Base-by-base conservation (phyloP, 257 asterid genomes). In the Gentiana macrophylla region DNA sequence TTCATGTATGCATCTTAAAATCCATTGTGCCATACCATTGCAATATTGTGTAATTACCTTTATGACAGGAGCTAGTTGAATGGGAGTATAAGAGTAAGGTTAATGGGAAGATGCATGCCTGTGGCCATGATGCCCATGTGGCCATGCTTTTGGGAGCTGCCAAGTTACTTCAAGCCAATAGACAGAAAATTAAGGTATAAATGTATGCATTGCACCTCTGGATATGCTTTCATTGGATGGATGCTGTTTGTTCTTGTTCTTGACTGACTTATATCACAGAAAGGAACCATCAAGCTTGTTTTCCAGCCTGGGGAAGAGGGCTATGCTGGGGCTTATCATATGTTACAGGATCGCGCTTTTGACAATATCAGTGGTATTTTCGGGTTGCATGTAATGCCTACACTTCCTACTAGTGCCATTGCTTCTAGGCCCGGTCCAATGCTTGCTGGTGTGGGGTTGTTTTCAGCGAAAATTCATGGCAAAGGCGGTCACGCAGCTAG, bases 301-400 rank as follows among this genome's bases (percentile, higher is more conserved):
- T 86, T 86, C 76, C 95, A 86, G 69, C 95, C 95, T 48, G 94
- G 68, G 46, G 94, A 83, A 83, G 95, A 86, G 73, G 94, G 94
- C 36, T 49, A 47, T 61, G 85, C 82, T 4, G 95, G 95, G 10
- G 91, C 94, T 45, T 61, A 74, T 35, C 58, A 73, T 46, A 74
- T 86, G 84, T 61, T 83, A 59, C 67, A 77, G 54, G 77, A 79
- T 32, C 91, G 94, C 57, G 91, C 86, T 49, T 68, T 86, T 32
- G 85, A 86, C 32, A 82, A 80, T 50, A 62, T 80, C 64, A 12
- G 71, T 62, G 86, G 81, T 52, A 83, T 83, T 35, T 83, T 86
- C 32, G 90, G 76, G 36, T 55, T 86, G 50, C 94, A 83, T 44
- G 94, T 86, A 5, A 75, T 71, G 52, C 94, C 95, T 4, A 1